Base-by-base conservation (phyloP, 192 early-diverging fungal species). In the Entomortierella lignicola region DNA sequence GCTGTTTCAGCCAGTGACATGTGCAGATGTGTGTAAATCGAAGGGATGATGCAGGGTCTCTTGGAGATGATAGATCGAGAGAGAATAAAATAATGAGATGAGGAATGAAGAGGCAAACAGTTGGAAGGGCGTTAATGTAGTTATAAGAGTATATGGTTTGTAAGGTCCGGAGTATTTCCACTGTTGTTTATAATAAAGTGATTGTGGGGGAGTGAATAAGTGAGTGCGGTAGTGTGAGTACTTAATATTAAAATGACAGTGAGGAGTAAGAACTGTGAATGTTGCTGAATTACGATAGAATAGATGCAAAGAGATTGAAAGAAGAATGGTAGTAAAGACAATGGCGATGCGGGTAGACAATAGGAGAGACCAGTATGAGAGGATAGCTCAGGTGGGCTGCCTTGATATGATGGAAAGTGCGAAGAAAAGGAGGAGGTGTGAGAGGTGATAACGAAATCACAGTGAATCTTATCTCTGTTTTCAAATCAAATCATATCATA, bases 1-100 rank as follows among this genome's bases (percentile, higher is more conserved):
- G 74, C 74, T 48, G 74, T 55, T 63, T 69, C 74, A 59, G 66
- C 74, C 53, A 74, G 63, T 20, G 72, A 74, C 72, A 74, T 74
- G 63, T 39, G 53, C n/a, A 42, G 71, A 63, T 48, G 53, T 43
- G 58, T 48, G 10, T 8, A 27, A 39, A 65, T n/a, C 8, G 60
- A 34, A 34, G 32, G 20, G 48, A 48, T 57, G 55, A n/a, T 20
- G 23, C 42, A 48, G 47, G 44, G 25, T 50, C 26, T 23, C 8
- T 42, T 20, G 44, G 20, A 47, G 44, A 47, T 11, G 44, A 47
- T 47, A 12, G 44, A 47, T 47, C 44, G n/a, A n/a, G 30, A 23
- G 55, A 47, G 41, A 47, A 47, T 41, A 27, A 43, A 57, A 41
- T 10, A 37, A 52, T 34, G 39, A 12, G 61, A 37, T 11, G 30